A percentile compares a stretch with the other conserved stretches of the same genome.
phyloP scores from a whole-genome alignment of 805 yeast species.

The Hagleromyces aurorensis region DNA sequence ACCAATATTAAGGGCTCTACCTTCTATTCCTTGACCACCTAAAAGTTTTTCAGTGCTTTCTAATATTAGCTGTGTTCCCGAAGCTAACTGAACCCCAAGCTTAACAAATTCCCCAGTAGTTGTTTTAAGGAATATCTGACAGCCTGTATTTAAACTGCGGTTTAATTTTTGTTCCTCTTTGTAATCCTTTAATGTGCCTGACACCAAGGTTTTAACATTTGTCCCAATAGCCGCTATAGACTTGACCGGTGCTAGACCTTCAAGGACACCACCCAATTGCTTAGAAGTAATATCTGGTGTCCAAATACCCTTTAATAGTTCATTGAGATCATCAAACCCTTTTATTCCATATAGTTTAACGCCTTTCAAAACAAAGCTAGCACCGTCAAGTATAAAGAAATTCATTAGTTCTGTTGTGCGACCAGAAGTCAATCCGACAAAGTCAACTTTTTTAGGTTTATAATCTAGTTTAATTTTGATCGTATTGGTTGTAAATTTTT shows the following conservation, averaged over 20 bases:
- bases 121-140: slow-evolving; percentile 61
- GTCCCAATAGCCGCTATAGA: slow-evolving; percentile 71
- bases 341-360: slow-evolving; percentile 64
- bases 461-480: slow-evolving; percentile 70
- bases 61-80: slow-evolving; percentile 76
- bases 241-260: slow-evolving; percentile 78
- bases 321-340: slow-evolving; percentile 59
- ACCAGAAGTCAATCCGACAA: slow-evolving; percentile 78
- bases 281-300: slow-evolving; percentile 78
- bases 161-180: slow-evolving; percentile 62
- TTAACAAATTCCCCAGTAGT: slow-evolving; percentile 75
- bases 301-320: slow-evolving; percentile 62
- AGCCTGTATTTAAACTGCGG: slow-evolving; percentile 68
- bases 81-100: slow-evolving; percentile 76
- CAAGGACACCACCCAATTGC: slow-evolving; percentile 71
- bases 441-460: slow-evolving; percentile 84
- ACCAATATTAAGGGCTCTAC: slow-evolving; percentile 27
- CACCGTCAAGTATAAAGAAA: slow-evolving; percentile 81
- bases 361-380: slow-evolving; percentile 57
- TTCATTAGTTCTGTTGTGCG: slow-evolving; percentile 78
- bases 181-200: slow-evolving; percentile 68
- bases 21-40: slow-evolving; percentile 64
- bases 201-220: slow-evolving; percentile 66
- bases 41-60: slow-evolving; percentile 73
- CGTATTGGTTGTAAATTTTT: slow-evolving; percentile 54